Percentiles rank a stretch among this genome's conserved stretches.
Evolutionary conservation across 129 eudicot species (phyloP).

Genomic region (Rutidosis leptorrhynchoides): DNA sequence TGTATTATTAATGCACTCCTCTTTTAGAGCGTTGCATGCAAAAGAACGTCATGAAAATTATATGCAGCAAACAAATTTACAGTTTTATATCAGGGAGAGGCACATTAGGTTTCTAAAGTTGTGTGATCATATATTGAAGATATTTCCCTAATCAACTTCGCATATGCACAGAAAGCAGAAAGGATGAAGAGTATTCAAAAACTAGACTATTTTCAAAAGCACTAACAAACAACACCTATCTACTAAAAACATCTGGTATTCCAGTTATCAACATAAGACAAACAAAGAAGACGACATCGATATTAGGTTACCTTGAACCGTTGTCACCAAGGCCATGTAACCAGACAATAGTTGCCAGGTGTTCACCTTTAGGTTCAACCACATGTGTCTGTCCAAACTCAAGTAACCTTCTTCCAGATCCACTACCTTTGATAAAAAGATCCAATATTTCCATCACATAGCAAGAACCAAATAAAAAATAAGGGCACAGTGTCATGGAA

Average conservation of each 20-base stretch:
- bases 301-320: constrained; percentile 59
- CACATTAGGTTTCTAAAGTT: neutral
- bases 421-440: constrained; percentile 43
- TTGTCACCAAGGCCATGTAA: constrained; percentile 91
- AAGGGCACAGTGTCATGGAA: neutral
- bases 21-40: neutral
- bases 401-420: constrained; percentile 48
- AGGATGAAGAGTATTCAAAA: constrained; percentile 1
- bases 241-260: neutral
- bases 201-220: constrained; percentile 8
- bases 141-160: neutral
- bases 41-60: neutral
- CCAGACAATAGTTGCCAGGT: constrained; percentile 87
- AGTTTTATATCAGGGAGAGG: neutral
- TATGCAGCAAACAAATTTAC: neutral
- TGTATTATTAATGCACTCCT: neutral
- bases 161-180: neutral
- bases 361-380: constrained; percentile 78
- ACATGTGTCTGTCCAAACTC: constrained; percentile 72
- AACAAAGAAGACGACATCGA: neutral
- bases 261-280: constrained; percentile 8
- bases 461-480: neutral
- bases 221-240: constrained; percentile 14
- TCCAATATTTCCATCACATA: constrained; percentile 15
- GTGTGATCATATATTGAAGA: neutral